Evolutionary conservation across 2,329 filamentous ascomycete genomes (phyloP), one percentile per base, ranked within the genome.

Genomic region (Xylaria multiplex): DNA sequence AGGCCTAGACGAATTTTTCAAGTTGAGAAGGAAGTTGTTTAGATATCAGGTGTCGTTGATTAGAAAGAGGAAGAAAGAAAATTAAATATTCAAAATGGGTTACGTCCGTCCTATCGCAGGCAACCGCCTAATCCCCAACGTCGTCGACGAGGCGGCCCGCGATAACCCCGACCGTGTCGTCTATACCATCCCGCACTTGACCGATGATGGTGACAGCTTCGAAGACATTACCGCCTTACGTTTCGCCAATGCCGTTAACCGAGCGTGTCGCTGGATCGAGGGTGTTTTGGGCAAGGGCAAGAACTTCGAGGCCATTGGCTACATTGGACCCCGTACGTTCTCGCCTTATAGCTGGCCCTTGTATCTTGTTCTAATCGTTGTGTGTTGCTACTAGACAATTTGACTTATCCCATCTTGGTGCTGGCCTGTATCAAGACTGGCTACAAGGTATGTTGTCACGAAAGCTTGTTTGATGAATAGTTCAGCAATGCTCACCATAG

Each of bases 241-340:
- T 19, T 72, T 72, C 64, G 69, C 70, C 60, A 72, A 72, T 61
- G 70, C 69, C 35, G 64, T 72, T 32, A 72, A 72, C 55, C 59
- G 70, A 5, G 64, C 69, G 13, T 68, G 67, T 32, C 67, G 66
- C 43, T 72, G 69, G 69, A 65, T 72, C 35, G 70, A 72, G 56
- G 53, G 69, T 45, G 62, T 69, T 42, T 32, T 72, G 6, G 64
- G 68, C 19, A 64, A 45, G 64, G 65, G 69, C 43, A 69, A 71
- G 59, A 70, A 69, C 37, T 72, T 72, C 42, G 70, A 71, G 40
- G 65, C 70, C 22, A 65, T 71, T 22, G 70, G 70, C 7, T 72
- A 71, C 24, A 72, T 72, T 46, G 70, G 70, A 30, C 70, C 70
- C 52, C 69, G 70, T 72, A 68, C 6, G 69, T 69, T 55, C 37